These are phyloP conservation scores for Aspergillus nanangensis DNA, from an alignment of 495 filamentous ascomycete genomes.

Conservation along the genomic window DNA sequence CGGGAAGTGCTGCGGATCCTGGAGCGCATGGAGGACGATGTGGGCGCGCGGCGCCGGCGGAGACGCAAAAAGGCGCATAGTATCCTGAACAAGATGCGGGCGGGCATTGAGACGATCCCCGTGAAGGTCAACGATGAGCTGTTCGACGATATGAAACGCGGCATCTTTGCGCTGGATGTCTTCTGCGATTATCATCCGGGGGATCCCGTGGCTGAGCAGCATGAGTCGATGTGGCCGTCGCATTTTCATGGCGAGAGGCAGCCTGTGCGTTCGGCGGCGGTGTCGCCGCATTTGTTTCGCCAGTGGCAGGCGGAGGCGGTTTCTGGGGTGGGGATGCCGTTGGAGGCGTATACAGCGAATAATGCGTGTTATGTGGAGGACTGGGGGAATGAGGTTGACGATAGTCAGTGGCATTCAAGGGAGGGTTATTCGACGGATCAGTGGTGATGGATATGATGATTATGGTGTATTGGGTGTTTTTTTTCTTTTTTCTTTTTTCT, in stretches of 20 bases:
- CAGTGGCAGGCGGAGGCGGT: conserved; percentile 10
- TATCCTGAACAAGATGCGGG: conserved; percentile 15
- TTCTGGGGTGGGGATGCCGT: conserved; percentile 7
- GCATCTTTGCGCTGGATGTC: conserved; percentile 19
- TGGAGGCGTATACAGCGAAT: conserved; percentile 13
- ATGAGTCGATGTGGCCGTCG: conserved; percentile 11
- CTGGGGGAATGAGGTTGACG: conserved; percentile 2
- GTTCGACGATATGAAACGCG: conserved; percentile 22
- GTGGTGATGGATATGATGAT: background rate
- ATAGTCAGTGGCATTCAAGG: background rate
- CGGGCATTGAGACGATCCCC: conserved; percentile 17
- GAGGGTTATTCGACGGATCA: background rate
- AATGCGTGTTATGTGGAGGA: conserved; percentile 2
- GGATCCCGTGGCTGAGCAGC: conserved; percentile 14
- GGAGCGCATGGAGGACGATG: conserved; percentile 21
- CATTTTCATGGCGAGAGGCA: conserved; percentile 6
- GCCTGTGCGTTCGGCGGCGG: conserved; percentile 6
- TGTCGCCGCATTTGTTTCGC: conserved; percentile 15
- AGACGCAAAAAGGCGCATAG: conserved; percentile 16
- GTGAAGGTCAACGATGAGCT: conserved; percentile 18
- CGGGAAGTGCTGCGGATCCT: conserved; percentile 14
- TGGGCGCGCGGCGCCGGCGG: conserved; percentile 11
- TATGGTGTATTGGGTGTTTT: background rate
- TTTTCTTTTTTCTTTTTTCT: conserved; percentile 1
- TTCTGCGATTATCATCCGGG: conserved; percentile 23